Conservation (phyloP, 148 eudicot genomes). For the Gaultheria prostrata region DNA sequence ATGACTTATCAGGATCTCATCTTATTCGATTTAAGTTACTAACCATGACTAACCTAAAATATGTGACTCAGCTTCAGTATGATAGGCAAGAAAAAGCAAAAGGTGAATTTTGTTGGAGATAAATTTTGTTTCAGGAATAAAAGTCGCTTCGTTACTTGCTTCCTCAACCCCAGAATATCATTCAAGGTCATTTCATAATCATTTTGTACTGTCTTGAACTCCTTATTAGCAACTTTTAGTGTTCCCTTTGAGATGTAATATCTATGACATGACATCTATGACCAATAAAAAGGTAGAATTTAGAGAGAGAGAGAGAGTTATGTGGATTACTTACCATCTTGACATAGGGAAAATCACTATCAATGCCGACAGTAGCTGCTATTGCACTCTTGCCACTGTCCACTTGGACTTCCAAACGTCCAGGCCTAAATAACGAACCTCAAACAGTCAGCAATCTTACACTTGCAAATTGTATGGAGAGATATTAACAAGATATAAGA, state of each 20-base stretch:
- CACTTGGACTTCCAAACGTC: constrained; percentile 95
- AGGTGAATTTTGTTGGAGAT: neutral
- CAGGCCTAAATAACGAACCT: constrained; percentile 57
- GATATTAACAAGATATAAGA: constrained; percentile 8
- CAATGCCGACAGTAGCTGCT: constrained; percentile 94
- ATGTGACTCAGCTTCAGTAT: constrained; percentile 1
- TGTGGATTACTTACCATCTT: constrained; percentile 66
- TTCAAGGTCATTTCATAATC: constrained; percentile 96
- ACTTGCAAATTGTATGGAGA: neutral
- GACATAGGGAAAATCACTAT: constrained; percentile 95
- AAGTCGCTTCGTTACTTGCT: constrained; percentile 59
- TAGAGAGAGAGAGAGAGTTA: neutral
- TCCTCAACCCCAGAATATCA: constrained; percentile 80
- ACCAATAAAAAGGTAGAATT: neutral
- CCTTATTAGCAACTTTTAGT: constrained; percentile 87
- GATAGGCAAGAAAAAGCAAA: neutral
- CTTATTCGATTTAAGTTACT: constrained; percentile 53
- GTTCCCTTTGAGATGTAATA: constrained; percentile 89
- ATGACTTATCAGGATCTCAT: constrained; percentile 68
- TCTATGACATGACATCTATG: constrained; percentile 78
- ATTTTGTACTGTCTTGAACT: constrained; percentile 81
- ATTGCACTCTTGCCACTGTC: neutral
- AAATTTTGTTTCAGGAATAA: constrained; percentile 78
- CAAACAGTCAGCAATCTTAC: neutral
- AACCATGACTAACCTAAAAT: too few species aligned